Evolutionary conservation across 228 moss, liverwort and hornwort genomes (phyloP).

Genomic region (Sphagnum fallax): DNA sequence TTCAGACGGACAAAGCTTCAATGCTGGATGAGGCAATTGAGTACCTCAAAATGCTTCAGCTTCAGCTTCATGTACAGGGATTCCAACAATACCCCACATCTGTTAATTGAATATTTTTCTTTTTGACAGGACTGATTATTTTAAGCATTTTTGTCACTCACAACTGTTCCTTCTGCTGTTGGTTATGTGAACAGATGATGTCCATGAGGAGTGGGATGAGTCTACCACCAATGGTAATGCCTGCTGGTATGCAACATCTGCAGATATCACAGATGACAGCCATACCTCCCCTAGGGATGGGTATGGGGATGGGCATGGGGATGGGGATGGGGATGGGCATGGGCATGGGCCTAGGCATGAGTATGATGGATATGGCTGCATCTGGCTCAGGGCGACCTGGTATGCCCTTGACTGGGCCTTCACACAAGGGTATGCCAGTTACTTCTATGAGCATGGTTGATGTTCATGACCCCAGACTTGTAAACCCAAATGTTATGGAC

Average conservation of each 20-base stretch:
- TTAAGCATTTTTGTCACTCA: too few species aligned
- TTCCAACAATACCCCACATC: too few species aligned
- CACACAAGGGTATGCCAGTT: slow-evolving; percentile 45
- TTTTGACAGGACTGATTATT: too few species aligned
- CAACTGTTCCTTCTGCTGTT: neutral
- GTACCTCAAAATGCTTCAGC: slow-evolving; percentile 56
- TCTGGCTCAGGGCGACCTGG: slow-evolving; percentile 16
- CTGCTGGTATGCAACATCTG: slow-evolving; percentile 29
- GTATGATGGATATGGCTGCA: slow-evolving; percentile 29
- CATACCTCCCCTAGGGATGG: slow-evolving; percentile 29
- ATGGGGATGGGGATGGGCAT: slow-evolving; percentile 17
- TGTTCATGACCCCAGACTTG: slow-evolving; percentile 57
- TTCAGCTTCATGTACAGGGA: slow-evolving; percentile 30
- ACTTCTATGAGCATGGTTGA: slow-evolving; percentile 53
- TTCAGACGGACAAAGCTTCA: slow-evolving; percentile 52
- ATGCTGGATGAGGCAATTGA: slow-evolving; percentile 58
- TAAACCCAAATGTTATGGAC: slow-evolving; percentile 58
- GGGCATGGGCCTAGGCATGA: slow-evolving; percentile 30
- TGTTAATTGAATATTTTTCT: too few species aligned
- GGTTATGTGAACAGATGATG: slow-evolving; percentile 32
- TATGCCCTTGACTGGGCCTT: slow-evolving; percentile 25
- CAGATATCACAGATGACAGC: slow-evolving; percentile 26
- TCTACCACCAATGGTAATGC: slow-evolving; percentile 32
- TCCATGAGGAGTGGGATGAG: slow-evolving; percentile 46
- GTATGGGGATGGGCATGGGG: slow-evolving; percentile 27